Conservation (phyloP, 441 rosid genomes). For the Sinapis alba region DNA sequence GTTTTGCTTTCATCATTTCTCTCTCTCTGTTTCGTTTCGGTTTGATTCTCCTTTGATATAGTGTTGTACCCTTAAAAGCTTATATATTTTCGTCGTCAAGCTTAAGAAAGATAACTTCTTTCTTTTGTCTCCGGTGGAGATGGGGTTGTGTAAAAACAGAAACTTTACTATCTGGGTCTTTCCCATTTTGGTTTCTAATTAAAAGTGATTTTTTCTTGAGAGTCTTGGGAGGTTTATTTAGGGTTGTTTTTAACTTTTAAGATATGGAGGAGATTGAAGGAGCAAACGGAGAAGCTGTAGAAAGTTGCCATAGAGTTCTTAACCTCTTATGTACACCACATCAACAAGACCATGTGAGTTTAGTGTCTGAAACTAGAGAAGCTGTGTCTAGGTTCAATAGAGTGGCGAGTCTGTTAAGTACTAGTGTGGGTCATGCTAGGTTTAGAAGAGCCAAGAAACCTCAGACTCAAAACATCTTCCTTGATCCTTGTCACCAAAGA, state of each 20-base stretch:
- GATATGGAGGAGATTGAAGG: conserved; percentile 90
- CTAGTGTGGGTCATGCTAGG: conserved; percentile 87
- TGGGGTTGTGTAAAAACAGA: conserved; percentile 38
- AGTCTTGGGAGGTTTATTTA: neutral
- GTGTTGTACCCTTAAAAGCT: conserved; percentile 14
- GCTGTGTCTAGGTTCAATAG: conserved; percentile 84
- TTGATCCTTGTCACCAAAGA: conserved; percentile 45
- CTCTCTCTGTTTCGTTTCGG: neutral
- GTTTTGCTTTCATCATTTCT: conserved; percentile 24
- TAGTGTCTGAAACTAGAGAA: conserved; percentile 73
- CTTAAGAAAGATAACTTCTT: conserved; percentile 4
- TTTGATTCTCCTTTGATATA: conserved; percentile 16
- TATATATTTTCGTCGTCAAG: conserved; percentile 15
- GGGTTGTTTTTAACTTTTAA: neutral
- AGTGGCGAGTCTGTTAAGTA: conserved; percentile 69
- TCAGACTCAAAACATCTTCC: conserved; percentile 50
- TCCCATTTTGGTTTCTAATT: conserved; percentile 24
- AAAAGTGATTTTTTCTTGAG: conserved; percentile 32
- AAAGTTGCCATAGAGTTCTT: conserved; percentile 46
- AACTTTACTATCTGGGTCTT: conserved; percentile 44
- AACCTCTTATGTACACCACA: conserved; percentile 58
- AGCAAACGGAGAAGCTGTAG: conserved; percentile 76
- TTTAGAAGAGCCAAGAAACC: conserved; percentile 69
- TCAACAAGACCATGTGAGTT: conserved; percentile 64
- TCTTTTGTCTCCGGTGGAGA: neutral